These are phyloP conservation scores for Pythium pyrilobum DNA, from an alignment of 352 stramenopile species.

Conservation along the genomic window DNA sequence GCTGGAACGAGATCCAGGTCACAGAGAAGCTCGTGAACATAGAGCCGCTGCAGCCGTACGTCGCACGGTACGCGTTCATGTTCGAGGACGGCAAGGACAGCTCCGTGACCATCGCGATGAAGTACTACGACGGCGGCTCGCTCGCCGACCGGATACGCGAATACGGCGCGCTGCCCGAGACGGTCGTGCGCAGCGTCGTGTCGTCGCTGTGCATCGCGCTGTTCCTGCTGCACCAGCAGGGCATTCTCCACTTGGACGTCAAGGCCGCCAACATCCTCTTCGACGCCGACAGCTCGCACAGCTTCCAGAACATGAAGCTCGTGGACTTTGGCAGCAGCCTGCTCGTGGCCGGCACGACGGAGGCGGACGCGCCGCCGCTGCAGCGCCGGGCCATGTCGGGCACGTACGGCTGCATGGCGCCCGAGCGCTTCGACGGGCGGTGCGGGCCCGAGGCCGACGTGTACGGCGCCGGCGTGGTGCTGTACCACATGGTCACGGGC, in stretches of 20 bases:
- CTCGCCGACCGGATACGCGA: conserved; percentile 41
- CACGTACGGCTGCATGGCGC: conserved; percentile 64
- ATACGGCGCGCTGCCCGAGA: conserved; percentile 27
- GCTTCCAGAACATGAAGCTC: conserved; percentile 55
- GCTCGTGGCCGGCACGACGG: conserved; percentile 9
- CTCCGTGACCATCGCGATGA: conserved; percentile 57
- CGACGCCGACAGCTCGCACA: conserved; percentile 26
- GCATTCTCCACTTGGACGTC: conserved; percentile 57
- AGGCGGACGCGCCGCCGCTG: neutral
- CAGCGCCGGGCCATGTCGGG: conserved; percentile 19
- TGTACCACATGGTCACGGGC: conserved; percentile 60
- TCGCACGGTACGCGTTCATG: conserved; percentile 49
- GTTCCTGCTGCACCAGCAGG: conserved; percentile 40
- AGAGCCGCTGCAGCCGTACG: conserved; percentile 32
- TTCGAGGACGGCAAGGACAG: conserved; percentile 47
- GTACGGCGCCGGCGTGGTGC: conserved; percentile 52
- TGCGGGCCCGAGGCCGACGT: conserved; percentile 50
- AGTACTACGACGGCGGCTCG: conserved; percentile 50
- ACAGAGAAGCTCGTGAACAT: conserved; percentile 36
- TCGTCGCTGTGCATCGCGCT: conserved; percentile 42
- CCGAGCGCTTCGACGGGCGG: conserved; percentile 47
- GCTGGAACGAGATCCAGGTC: conserved; percentile 32
- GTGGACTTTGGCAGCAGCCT: conserved; percentile 58
- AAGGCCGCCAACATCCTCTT: conserved; percentile 67
- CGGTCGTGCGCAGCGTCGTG: conserved; percentile 30